Percentiles rank a stretch among this genome's conserved stretches.
These are phyloP conservation scores for Termitomyces sp. DNA, from an alignment of 768 basidiomycete genomes.

Conservation along the genomic window DNA sequence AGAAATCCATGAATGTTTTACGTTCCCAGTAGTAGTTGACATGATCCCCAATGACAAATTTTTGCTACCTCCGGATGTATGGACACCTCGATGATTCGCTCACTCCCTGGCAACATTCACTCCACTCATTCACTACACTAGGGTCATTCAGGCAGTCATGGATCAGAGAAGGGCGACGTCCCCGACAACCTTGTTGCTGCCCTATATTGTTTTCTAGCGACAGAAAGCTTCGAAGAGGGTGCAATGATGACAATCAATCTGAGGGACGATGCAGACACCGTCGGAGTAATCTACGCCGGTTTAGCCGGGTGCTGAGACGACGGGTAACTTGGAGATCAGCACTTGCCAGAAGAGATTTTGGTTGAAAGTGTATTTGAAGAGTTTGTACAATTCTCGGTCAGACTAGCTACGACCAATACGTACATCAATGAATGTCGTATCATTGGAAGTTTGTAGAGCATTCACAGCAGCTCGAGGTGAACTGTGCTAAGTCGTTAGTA, in stretches of 20 bases:
- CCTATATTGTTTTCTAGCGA: slow-evolving; percentile 39
- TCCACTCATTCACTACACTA: slow-evolving; percentile 16
- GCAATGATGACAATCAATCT: slow-evolving; percentile 40
- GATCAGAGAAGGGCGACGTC: slow-evolving; percentile 19
- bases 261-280: slow-evolving; percentile 39
- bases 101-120: slow-evolving; percentile 29
- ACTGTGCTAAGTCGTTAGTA: not conserved
- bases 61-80: slow-evolving; percentile 28
- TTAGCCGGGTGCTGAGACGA: slow-evolving; percentile 41
- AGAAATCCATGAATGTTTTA: slow-evolving; percentile 33
- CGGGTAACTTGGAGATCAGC: slow-evolving; percentile 25
- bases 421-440: not conserved
- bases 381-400: slow-evolving; percentile 19
- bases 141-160: not conserved
- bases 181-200: slow-evolving; percentile 34
- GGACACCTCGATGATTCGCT: slow-evolving; percentile 43
- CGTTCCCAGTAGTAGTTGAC: slow-evolving; percentile 26
- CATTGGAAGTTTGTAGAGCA: not conserved
- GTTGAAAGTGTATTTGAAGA: slow-evolving; percentile 32
- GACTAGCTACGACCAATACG: not conserved
- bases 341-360: slow-evolving; percentile 24
- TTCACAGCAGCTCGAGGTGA: not conserved
- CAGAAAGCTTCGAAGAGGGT: slow-evolving; percentile 36
- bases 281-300: slow-evolving; percentile 40
- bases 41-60: slow-evolving; percentile 37